Conservation (phyloP, 1,284 basidiomycete genomes). For the Veloboletus limbatus region DNA sequence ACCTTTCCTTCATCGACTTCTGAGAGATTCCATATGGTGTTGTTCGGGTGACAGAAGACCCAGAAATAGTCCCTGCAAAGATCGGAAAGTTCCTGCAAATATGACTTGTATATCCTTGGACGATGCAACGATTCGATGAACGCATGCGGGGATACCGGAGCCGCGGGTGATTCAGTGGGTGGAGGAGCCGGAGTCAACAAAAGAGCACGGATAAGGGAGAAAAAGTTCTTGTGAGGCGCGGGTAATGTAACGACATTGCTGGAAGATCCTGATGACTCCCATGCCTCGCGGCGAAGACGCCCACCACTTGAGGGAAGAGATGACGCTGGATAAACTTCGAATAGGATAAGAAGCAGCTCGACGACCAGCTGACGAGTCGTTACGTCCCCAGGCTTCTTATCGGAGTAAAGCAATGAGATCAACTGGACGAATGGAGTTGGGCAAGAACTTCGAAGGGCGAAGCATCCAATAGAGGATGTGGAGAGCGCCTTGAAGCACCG, state of each 20-base stretch:
- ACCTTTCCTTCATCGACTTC: conserved; percentile 83
- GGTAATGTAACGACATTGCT: conserved; percentile 60
- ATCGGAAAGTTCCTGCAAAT: conserved; percentile 85
- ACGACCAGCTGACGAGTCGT: conserved; percentile 86
- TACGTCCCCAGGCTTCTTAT: conserved; percentile 96
- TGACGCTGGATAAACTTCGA: conserved; percentile 77
- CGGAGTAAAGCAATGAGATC: conserved; percentile 84
- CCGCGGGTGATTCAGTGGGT: conserved; percentile 61
- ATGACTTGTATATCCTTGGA: conserved; percentile 87
- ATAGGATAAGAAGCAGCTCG: conserved; percentile 79
- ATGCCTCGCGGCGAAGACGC: conserved; percentile 49
- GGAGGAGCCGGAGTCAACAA: conserved; percentile 75
- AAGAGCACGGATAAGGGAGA: conserved; percentile 66
- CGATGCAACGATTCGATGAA: conserved; percentile 86
- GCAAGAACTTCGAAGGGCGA: conserved; percentile 77
- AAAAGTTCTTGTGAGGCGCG: conserved; percentile 66
- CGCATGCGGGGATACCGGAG: conserved; percentile 73
- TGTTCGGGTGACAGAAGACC: conserved; percentile 97
- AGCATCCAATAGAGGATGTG: conserved; percentile 82
- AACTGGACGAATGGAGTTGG: conserved; percentile 87
- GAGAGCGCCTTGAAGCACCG: conserved; percentile 92
- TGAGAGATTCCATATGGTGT: conserved; percentile 81
- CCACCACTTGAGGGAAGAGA: conserved; percentile 53
- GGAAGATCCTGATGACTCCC: conserved; percentile 47
- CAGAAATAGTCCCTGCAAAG: conserved; percentile 97